These are phyloP conservation scores for Phytophthora vignae DNA, from an alignment of 352 stramenopile genomes.

Conservation along the genomic window DNA sequence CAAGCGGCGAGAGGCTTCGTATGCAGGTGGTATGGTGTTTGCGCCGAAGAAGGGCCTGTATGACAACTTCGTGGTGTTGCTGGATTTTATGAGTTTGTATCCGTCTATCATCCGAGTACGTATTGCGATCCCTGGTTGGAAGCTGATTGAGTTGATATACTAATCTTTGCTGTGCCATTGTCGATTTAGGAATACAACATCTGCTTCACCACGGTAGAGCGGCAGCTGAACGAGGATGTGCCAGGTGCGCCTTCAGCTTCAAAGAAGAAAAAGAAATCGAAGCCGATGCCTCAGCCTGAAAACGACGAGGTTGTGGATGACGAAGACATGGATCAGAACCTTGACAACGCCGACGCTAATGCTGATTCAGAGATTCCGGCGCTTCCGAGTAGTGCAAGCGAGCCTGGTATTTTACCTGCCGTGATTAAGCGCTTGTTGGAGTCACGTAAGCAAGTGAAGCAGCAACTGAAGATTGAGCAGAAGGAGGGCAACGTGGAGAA, in stretches of 20 bases:
- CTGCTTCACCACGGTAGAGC: slow-evolving; percentile 99
- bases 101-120: slow-evolving; percentile 97
- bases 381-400: slow-evolving; percentile 72
- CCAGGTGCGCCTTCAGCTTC: slow-evolving; percentile 32
- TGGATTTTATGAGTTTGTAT: slow-evolving; percentile 99
- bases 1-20: slow-evolving; percentile 91
- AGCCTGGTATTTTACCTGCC: slow-evolving; percentile 94
- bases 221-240: slow-evolving; percentile 69
- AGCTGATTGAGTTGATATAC: not conserved
- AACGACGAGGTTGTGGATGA: slow-evolving; percentile 83
- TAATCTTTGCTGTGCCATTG: slow-evolving; percentile 9
- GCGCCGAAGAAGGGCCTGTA: slow-evolving; percentile 99
- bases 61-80: slow-evolving; percentile 99
- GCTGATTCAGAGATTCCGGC: slow-evolving; percentile 89
- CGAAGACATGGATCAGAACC: slow-evolving; percentile 80
- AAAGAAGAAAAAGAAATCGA: slow-evolving; percentile 70
- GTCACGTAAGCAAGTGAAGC: slow-evolving; percentile 98
- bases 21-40: slow-evolving; percentile 99
- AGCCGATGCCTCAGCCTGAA: slow-evolving; percentile 57
- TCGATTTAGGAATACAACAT: slow-evolving; percentile 99
- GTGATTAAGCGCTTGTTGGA: slow-evolving; percentile 99
- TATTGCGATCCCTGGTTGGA: slow-evolving; percentile 6
- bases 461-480: slow-evolving; percentile 95
- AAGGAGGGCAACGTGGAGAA: slow-evolving; percentile 88
- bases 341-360: slow-evolving; percentile 61